Percentiles rank a stretch among this genome's conserved stretches.
Evolutionary conservation across 768 basidiomycete genomes (phyloP).

Genomic region (Paxillus involutus): DNA sequence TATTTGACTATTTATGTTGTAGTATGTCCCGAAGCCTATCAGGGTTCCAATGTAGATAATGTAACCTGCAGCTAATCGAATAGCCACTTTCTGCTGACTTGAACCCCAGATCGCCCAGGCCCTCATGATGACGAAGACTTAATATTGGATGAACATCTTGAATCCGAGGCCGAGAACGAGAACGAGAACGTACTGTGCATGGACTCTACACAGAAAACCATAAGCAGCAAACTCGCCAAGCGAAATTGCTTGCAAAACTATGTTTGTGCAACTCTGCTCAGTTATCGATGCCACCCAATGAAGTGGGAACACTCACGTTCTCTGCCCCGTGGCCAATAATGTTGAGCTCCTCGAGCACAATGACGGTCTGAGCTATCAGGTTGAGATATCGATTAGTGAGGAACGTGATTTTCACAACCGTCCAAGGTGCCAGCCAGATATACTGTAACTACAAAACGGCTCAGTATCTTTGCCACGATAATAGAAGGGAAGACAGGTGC

Average conservation of each 20-base stretch:
- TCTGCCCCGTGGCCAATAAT: background rate
- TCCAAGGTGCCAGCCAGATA: constrained; percentile 11
- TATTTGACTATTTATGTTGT: background rate
- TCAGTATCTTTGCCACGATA: background rate
- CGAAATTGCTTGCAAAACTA: background rate
- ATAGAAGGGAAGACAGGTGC: background rate
- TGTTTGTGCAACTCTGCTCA: background rate
- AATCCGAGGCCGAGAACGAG: too few species aligned
- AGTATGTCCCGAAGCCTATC: background rate
- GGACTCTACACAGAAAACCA: background rate
- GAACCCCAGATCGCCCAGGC: constrained; percentile 12
- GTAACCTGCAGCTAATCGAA: background rate
- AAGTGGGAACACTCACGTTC: background rate
- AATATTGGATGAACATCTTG: background rate
- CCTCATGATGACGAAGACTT: constrained; percentile 7
- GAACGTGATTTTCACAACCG: constrained; percentile 1
- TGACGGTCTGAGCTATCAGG: constrained; percentile 1
- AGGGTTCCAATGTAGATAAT: background rate
- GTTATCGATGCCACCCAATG: background rate
- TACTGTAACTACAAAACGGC: background rate
- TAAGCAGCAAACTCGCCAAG: background rate
- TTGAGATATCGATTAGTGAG: constrained; percentile 7
- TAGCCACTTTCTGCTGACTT: background rate
- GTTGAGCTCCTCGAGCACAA: constrained; percentile 1
- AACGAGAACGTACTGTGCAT: constrained; percentile 1